Evolutionary conservation across 2,329 filamentous ascomycete genomes (phyloP), one percentile per base, ranked within the genome.

Genomic region (Chrysoporthe cubensis): DNA sequence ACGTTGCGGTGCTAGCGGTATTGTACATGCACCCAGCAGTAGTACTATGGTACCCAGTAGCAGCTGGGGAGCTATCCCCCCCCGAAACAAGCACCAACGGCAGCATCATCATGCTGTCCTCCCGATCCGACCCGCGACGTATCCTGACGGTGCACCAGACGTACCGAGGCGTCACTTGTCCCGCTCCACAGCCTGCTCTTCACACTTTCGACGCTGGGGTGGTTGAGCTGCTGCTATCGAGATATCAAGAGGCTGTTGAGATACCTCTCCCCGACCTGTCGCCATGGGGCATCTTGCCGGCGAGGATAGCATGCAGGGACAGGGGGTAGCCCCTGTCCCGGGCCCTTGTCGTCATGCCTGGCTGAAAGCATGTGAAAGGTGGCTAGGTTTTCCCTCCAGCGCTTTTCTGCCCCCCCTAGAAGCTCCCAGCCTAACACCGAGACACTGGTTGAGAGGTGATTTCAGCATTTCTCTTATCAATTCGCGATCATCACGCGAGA

Each of bases 321-420:
- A 34, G 54, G 34, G 34, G 7, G 1, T 21, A n/a, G 54, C 34
- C 54, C 54, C 34, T 56, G 52, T 56, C 14, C 8, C 52, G 37
- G 18, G 6, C 1, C 52, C 52, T 13, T n/a, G 52, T 56, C 37
- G 37, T 40, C 37, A 40, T 40, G 37, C 37, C 37, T 40, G 37
- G 37, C 26, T 26, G 9, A 40, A 34, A 57, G 54, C 54, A 57
- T 57, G 54, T 57, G 54, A 57, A 57, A 57, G 52, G 48, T 52
- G 46, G 46, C 46, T 13, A 50, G 46, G 46, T 18, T 48, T 7
- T 18, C 16, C 18, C 21, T n/a, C 18, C 46, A 50, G 18, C 46
- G 11, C 26, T 52, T 50, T 26, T 14, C 9, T 52, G 48, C 48
- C 9, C 44, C 5, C 46, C 21, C 48, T 21, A 13, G 26, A 26